Conservation (phyloP, 1,284 basidiomycete species). For the Rhodotorula sp. region DNA sequence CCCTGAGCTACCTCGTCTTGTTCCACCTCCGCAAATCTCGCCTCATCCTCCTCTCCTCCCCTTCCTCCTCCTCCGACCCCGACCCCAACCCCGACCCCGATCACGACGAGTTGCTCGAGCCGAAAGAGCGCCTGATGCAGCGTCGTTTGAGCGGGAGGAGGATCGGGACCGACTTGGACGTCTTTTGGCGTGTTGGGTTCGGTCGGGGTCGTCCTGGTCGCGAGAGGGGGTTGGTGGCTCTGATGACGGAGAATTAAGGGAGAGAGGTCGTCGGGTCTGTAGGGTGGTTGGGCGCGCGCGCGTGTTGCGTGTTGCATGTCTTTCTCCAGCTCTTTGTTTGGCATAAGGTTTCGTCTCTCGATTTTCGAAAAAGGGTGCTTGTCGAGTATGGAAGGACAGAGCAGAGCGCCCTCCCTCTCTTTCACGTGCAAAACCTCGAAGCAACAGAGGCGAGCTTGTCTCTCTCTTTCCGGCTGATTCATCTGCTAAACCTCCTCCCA, state of each 20-base stretch:
- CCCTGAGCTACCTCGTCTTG: conserved; percentile 45
- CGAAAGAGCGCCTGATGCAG: conserved; percentile 71
- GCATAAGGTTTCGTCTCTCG: no score
- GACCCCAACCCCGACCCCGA: conserved; percentile 18
- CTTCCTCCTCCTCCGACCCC: conserved; percentile 35
- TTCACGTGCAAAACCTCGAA: no score
- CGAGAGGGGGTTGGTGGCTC: conserved; percentile 28
- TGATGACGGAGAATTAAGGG: not conserved
- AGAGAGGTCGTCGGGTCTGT: not conserved
- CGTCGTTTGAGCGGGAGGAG: conserved; percentile 61
- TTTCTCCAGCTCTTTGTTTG: no score
- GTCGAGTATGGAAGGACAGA: no score
- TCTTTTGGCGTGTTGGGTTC: conserved; percentile 66
- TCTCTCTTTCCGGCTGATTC: no score
- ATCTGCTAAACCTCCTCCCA: no score
- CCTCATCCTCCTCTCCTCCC: conserved; percentile 43
- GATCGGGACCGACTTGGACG: conserved; percentile 67
- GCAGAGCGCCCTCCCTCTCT: no score
- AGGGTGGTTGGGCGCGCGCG: not conserved
- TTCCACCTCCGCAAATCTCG: conserved; percentile 46
- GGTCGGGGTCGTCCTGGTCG: conserved; percentile 50
- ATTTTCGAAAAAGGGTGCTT: no score
- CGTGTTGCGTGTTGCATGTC: no score
- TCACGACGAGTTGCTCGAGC: conserved; percentile 62
- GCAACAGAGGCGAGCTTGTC: no score